Conservation (phyloP, 208 protist species). For the Borovskyia barvae region DNA sequence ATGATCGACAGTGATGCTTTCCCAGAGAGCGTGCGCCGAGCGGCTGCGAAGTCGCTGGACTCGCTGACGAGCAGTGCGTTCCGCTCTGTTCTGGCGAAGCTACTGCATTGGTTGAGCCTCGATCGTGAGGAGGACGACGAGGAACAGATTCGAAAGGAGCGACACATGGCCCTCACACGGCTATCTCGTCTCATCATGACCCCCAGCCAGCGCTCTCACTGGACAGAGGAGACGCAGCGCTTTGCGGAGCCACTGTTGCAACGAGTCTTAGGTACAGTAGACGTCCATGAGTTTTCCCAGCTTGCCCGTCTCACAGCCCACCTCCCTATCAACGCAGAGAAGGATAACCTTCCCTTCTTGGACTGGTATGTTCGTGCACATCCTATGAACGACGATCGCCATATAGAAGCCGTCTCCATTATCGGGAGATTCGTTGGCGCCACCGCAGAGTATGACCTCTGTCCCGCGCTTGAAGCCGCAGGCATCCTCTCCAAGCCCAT, state of each 20-base stretch:
- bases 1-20: conserved; percentile 83
- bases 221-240: conserved; percentile 79
- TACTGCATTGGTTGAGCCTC: conserved; percentile 86
- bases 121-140: conserved; percentile 82
- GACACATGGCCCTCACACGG: conserved; percentile 59
- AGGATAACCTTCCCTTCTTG: conserved; percentile 57
- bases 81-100: conserved; percentile 74
- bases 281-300: conserved; percentile 71
- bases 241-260: conserved; percentile 61
- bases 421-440: conserved; percentile 41
- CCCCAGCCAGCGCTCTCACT: conserved; percentile 40
- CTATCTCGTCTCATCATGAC: conserved; percentile 49
- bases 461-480: conserved; percentile 42
- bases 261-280: conserved; percentile 65
- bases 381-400: conserved; percentile 41
- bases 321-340: conserved; percentile 61
- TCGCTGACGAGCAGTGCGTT: conserved; percentile 70
- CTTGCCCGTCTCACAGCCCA: conserved; percentile 48
- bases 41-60: conserved; percentile 71
- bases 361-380: conserved; percentile 44
- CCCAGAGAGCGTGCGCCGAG: conserved; percentile 53
- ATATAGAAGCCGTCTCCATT: conserved; percentile 61
- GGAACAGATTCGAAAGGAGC: conserved; percentile 76
- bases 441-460: conserved; percentile 44
- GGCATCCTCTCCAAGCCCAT: conserved; percentile 26